Conservation (phyloP, 441 rosid species). For the Brassica hybrid region DNA sequence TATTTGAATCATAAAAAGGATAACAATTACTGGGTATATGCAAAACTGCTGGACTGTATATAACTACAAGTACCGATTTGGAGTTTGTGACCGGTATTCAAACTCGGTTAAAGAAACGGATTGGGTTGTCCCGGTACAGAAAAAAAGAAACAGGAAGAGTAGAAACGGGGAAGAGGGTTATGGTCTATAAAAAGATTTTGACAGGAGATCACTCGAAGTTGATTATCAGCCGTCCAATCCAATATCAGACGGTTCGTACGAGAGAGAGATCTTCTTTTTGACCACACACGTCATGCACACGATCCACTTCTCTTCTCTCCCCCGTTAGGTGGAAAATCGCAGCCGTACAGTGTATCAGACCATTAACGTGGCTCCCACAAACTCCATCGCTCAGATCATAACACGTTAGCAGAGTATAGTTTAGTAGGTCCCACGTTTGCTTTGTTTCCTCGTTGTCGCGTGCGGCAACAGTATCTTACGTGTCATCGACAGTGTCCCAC, state of each 20-base stretch:
- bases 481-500: slow-evolving; percentile 42
- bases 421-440: slow-evolving; percentile 23
- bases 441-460: slow-evolving; percentile 36
- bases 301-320: slow-evolving; percentile 10
- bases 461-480: slow-evolving; percentile 51
- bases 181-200: slow-evolving; percentile 40
- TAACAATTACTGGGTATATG: background rate
- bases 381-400: background rate
- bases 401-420: slow-evolving; percentile 30
- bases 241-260: slow-evolving; percentile 48
- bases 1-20: background rate
- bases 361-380: slow-evolving; percentile 1
- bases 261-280: slow-evolving; percentile 51
- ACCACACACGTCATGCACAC: slow-evolving; percentile 36
- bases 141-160: slow-evolving; percentile 24
- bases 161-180: slow-evolving; percentile 41
- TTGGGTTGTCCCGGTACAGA: background rate
- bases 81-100: background rate
- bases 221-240: slow-evolving; percentile 45
- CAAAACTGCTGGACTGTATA: background rate
- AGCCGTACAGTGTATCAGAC: slow-evolving; percentile 25
- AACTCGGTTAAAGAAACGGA: background rate
- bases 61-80: background rate
- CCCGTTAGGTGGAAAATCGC: slow-evolving; percentile 23
- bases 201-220: slow-evolving; percentile 36